These are phyloP conservation scores for Puccinellia tenuiflora DNA, from an alignment of 176 grass and related monocot genomes.

Conservation along the genomic window DNA sequence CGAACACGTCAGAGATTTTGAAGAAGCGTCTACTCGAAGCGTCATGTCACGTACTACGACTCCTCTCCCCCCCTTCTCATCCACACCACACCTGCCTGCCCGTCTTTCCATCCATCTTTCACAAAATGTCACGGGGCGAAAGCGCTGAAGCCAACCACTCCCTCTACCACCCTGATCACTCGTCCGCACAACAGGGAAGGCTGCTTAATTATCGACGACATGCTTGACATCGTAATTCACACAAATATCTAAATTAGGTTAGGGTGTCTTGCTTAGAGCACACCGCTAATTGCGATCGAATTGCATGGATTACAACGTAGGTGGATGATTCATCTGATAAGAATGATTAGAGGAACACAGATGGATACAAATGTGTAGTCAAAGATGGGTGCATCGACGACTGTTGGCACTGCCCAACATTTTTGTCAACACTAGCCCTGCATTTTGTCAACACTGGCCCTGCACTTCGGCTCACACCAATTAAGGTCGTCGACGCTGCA, in stretches of 20 bases:
- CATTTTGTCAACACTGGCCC: slow-evolving; percentile 25
- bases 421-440: slow-evolving; percentile 17
- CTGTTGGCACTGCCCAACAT: neutral
- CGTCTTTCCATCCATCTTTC: neutral
- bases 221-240: neutral
- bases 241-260: neutral
- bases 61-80: neutral
- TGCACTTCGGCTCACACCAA: slow-evolving; percentile 18
- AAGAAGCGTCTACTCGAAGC: too few relatives aligned
- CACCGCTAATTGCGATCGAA: too few relatives aligned
- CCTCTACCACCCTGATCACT: neutral
- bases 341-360: neutral
- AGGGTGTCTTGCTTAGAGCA: too few relatives aligned
- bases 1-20: neutral
- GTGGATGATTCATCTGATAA: neutral
- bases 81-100: neutral
- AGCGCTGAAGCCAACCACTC: neutral
- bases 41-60: slow-evolving; percentile 17
- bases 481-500: neutral
- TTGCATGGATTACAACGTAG: neutral
- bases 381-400: neutral
- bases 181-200: neutral
- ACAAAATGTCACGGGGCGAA: slow-evolving; percentile 13
- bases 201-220: neutral
- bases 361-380: neutral